These are phyloP conservation scores for Alternaria infectoria DNA, from an alignment of 2,329 filamentous ascomycete species.

Conservation along the genomic window DNA sequence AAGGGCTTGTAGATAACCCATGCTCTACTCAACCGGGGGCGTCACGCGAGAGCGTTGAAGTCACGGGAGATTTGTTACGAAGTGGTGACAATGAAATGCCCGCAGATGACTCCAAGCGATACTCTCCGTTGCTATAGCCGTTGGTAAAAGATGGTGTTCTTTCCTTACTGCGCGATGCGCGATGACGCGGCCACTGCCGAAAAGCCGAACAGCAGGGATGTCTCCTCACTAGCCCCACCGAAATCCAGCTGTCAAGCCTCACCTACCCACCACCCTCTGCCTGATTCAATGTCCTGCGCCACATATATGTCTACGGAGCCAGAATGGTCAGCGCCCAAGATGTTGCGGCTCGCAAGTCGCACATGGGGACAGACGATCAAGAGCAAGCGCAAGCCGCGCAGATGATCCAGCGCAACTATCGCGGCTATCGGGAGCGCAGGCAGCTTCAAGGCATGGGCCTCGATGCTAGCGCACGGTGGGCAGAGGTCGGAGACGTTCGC, in stretches of 20 bases:
- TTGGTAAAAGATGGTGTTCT: background rate
- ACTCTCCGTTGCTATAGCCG: background rate
- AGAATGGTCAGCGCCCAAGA: slow-evolving; percentile 18
- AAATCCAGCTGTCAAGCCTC: slow-evolving; percentile 13
- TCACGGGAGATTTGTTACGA: background rate
- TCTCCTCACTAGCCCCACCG: slow-evolving; percentile 9
- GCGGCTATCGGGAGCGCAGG: slow-evolving; percentile 75
- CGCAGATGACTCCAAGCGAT: background rate
- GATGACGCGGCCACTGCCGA: slow-evolving; percentile 4
- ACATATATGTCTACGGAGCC: slow-evolving; percentile 1
- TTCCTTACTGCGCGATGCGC: background rate
- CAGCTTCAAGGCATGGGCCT: slow-evolving; percentile 73
- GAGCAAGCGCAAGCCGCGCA: slow-evolving; percentile 41
- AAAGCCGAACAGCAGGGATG: background rate
- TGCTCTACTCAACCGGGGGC: background rate
- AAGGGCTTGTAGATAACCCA: background rate
- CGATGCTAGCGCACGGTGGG: slow-evolving; percentile 73
- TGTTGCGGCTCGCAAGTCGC: slow-evolving; percentile 8
- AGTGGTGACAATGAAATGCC: background rate
- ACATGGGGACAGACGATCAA: slow-evolving; percentile 23
- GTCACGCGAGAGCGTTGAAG: background rate
- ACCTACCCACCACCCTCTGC: background rate
- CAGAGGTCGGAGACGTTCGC: slow-evolving; percentile 61
- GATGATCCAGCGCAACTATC: slow-evolving; percentile 67
- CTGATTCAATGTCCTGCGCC: slow-evolving; percentile 8